Evolutionary conservation across 2,329 filamentous ascomycete species (phyloP).

Genomic region (Exophiala sideris): DNA sequence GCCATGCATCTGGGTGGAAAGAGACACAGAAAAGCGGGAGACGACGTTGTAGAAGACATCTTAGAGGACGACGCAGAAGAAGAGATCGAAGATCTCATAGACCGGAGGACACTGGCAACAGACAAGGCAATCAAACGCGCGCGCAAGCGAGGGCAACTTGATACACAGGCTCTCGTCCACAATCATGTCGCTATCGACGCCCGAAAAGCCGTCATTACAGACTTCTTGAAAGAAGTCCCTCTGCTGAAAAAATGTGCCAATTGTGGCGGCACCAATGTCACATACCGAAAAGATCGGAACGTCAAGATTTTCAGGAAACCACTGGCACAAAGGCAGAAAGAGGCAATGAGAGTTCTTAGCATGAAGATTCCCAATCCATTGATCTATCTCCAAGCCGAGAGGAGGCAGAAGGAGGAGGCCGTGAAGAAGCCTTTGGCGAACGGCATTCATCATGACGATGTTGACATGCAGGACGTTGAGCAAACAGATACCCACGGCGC

Average conservation of each 20-base stretch:
- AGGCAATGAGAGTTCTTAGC: slow-evolving; percentile 68
- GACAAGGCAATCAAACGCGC: slow-evolving; percentile 65
- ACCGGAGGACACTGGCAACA: slow-evolving; percentile 65
- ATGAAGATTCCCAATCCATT: slow-evolving; percentile 69
- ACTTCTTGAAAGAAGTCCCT: slow-evolving; percentile 73
- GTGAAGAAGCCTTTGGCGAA: slow-evolving; percentile 26
- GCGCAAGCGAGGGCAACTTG: slow-evolving; percentile 35
- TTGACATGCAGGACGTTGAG: slow-evolving; percentile 40
- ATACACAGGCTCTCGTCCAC: slow-evolving; percentile 58
- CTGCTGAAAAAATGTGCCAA: slow-evolving; percentile 66
- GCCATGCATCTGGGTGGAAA: slow-evolving; percentile 44
- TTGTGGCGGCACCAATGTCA: slow-evolving; percentile 67
- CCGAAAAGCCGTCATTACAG: slow-evolving; percentile 71
- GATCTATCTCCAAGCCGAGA: slow-evolving; percentile 53
- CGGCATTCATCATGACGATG: slow-evolving; percentile 46
- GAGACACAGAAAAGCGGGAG: slow-evolving; percentile 6
- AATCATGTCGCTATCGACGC: slow-evolving; percentile 79
- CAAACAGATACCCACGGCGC: slow-evolving; percentile 55
- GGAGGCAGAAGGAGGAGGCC: slow-evolving; percentile 38
- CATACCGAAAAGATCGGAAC: slow-evolving; percentile 82
- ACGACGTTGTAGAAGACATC: slow-evolving; percentile 21
- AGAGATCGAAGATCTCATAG: slow-evolving; percentile 50
- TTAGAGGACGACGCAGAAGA: slow-evolving; percentile 53
- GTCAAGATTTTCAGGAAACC: slow-evolving; percentile 92
- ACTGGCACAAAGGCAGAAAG: slow-evolving; percentile 66